Evolutionary conservation across 1,284 basidiomycete species (phyloP).

Genomic region (Pseudozyma thailandica): DNA sequence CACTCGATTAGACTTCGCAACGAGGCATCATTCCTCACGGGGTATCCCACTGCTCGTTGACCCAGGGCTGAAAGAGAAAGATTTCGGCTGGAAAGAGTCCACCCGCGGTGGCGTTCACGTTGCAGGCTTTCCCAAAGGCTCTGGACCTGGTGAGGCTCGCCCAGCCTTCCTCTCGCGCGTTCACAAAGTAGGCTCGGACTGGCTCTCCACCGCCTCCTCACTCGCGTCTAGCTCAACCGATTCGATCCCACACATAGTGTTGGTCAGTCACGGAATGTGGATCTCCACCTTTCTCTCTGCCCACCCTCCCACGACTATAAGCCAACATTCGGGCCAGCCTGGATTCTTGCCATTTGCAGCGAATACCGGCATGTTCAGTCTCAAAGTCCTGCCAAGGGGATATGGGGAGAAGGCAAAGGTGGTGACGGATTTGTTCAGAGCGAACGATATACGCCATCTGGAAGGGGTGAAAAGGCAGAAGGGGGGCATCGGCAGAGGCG

Average conservation of each 20-base stretch:
- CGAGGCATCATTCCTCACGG: background rate
- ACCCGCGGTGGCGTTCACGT: slow-evolving; percentile 46
- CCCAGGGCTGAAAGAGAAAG: slow-evolving; percentile 36
- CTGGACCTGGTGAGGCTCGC: slow-evolving; percentile 29
- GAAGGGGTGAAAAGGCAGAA: slow-evolving; percentile 36
- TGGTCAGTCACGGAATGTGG: slow-evolving; percentile 64
- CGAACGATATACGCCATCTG: slow-evolving; percentile 38
- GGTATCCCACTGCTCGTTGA: slow-evolving; percentile 25
- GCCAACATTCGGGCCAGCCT: slow-evolving; percentile 21
- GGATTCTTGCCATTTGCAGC: slow-evolving; percentile 44
- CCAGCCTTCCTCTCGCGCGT: slow-evolving; percentile 28
- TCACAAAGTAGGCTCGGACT: slow-evolving; percentile 17
- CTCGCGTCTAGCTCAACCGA: background rate
- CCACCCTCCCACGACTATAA: slow-evolving; percentile 37
- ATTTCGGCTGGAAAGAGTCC: slow-evolving; percentile 55
- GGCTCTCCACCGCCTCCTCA: slow-evolving; percentile 22
- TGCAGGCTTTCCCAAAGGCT: slow-evolving; percentile 38
- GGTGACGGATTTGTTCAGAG: slow-evolving; percentile 27
- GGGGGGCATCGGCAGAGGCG: slow-evolving; percentile 37
- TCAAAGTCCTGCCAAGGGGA: slow-evolving; percentile 19
- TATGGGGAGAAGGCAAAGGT: background rate
- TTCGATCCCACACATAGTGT: slow-evolving; percentile 48
- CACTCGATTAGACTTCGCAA: background rate
- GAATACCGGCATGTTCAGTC: slow-evolving; percentile 55
- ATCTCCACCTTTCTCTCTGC: slow-evolving; percentile 55